Evolutionary conservation across 2,329 filamentous ascomycete species (phyloP), one percentile per base, ranked within the genome.

Genomic region (Orbilia oligospora): DNA sequence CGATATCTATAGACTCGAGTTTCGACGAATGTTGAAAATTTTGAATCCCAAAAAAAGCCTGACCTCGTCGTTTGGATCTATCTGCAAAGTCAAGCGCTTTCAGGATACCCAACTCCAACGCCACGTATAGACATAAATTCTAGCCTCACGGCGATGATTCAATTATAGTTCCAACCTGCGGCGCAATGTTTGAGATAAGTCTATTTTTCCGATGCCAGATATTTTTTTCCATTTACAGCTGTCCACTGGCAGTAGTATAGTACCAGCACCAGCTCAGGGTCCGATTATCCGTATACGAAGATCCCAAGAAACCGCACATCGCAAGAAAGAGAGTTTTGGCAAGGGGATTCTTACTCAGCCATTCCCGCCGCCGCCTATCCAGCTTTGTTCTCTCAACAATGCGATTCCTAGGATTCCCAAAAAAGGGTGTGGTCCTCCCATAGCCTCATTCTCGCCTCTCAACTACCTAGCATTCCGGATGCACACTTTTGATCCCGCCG

Each of bases 151-250:
- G 53, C 22, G 20, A 49, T 44, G 56, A 33, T 73, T 36, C 70
- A 73, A 73, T 73, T 27, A 67, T 73, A 73, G 70, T 53, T 61
- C 14, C 70, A 67, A 73, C 61, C 24, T 58, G 27, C 48, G 49
- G 22, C 5, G 36, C 49, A 33, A n/a, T 30, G 24, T 27, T 33
- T 55, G 24, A 16, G 2, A 22, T 64, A n/a, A 9, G 16, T 63
- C 30, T 63, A 44, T 73, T 73, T 61, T 67, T 67, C 61, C 61
- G 58, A 66, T 36, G 33, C 38, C 6, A 55, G 22, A 65, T 71
- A 27, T 53, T 46, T 20, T 8, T 46, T 46, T 6, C 41, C 20
- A 30, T 6, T 48, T 30, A 30, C 41, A 46, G 41, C 18, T 20
- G 41, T 46, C 9, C n/a, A 24, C 18, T 12, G 36, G 14, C 55